A percentile compares a stretch with the other conserved stretches of the same genome.
These are phyloP conservation scores for Rhododendron ferrugineum DNA, from an alignment of 148 eudicot genomes.

Conservation along the genomic window DNA sequence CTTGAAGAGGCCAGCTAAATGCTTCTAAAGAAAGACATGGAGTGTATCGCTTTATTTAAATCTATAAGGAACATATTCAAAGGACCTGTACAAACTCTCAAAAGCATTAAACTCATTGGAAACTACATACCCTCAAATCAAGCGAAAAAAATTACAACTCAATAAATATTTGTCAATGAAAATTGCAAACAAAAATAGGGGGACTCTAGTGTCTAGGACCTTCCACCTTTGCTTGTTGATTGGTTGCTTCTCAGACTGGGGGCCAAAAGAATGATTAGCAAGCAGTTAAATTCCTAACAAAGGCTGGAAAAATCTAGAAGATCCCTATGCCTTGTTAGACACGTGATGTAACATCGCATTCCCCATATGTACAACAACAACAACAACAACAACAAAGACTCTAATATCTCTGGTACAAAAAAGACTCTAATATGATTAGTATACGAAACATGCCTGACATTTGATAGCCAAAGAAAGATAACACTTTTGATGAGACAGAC, in stretches of 20 bases:
- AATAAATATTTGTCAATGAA: neutral
- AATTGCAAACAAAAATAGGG: neutral
- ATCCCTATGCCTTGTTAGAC: neutral
- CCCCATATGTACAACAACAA: neutral
- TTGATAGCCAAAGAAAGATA: neutral
- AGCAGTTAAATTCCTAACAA: neutral
- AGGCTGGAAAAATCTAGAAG: neutral
- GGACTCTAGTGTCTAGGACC: neutral
- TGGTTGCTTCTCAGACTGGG: neutral
- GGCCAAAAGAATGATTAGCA: neutral
- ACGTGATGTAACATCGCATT: neutral
- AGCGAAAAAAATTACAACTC: neutral
- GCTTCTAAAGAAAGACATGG: neutral
- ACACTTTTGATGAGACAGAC: conserved; percentile 33
- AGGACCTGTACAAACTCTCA: conserved; percentile 16
- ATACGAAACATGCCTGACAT: neutral
- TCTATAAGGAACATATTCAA: neutral
- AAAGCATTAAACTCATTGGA: neutral
- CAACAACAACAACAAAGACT: neutral
- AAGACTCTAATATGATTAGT: neutral
- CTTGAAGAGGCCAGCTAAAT: neutral
- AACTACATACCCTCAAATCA: neutral
- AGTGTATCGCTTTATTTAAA: neutral
- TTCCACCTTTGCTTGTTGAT: neutral
- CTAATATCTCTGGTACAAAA: neutral